Evolutionary conservation across 2,329 filamentous ascomycete species (phyloP), one percentile per base, ranked within the genome.

Genomic region (Scopulariopsis brevicaulis): DNA sequence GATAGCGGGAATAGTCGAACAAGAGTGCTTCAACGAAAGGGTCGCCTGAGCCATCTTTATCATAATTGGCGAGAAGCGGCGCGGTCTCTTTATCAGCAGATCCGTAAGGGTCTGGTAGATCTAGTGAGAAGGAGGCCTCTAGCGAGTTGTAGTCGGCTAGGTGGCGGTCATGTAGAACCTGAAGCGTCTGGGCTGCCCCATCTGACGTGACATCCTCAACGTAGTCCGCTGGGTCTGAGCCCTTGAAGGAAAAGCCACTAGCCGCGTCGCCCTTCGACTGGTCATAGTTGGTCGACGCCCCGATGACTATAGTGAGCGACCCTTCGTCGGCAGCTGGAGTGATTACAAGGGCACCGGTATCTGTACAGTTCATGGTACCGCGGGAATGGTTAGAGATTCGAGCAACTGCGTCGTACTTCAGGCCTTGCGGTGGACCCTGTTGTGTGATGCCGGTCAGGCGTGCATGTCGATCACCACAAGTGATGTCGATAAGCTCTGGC

Each of bases 11-110:
- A 54, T 77, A 80, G 61, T 80, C 75, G 60, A 82, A 82, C 3
- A 81, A 70, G 1, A 82, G 67, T 2, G 69, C 71, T 55, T 82
- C 78, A 1, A 84, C 66, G 43, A 74, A 82, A 0, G 80, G 78
- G 57, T 83, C 75, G 1, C 76, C 73, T 0, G 63, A 51, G n/a
- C 60, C 62, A 4, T 66, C 64, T 14, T 63, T 62, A 40, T 66
- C 63, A 40, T 74, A 72, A 18, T 62, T 62, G 4, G 64, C 56
- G 32, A 76, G 64, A 2, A 75, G 59, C 2, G 2, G 20, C 46
- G 66, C 61, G 0, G 74, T 77, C 56, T 77, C 73, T 8, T 69
- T 61, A 0, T 63, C 63, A 2, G 69, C 65, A 0, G 78, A 80
- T 12, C 64, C 63, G 5, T 69, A 62, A 0, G 70, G 64, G 55